Conservation (phyloP, 2,329 filamentous ascomycete species). For the Fusarium mangiferae region DNA sequence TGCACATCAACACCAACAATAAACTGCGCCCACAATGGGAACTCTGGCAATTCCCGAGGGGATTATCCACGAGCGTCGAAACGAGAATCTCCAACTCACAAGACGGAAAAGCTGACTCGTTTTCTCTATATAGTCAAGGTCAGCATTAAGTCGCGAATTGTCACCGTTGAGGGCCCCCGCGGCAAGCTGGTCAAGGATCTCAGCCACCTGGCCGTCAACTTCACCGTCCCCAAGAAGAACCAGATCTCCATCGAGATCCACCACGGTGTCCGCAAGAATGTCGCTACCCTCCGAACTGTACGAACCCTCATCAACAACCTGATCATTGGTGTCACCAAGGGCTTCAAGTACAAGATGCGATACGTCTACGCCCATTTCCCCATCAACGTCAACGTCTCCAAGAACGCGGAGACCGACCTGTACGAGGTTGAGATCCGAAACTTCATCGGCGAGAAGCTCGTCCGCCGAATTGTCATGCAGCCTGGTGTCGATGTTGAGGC, state of each 20-base stretch:
- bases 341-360: constrained; percentile 99
- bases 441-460: constrained; percentile 99
- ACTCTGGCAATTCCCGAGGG: constrained; percentile 1
- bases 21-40: constrained; percentile 14
- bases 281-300: constrained; percentile 97
- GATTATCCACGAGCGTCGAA: constrained; percentile 2
- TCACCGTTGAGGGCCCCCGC: constrained; percentile 97
- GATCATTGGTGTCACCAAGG: constrained; percentile 97
- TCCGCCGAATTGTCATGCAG: constrained; percentile 90
- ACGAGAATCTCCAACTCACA: constrained; percentile 2
- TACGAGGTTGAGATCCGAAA: constrained; percentile 98
- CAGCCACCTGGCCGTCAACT: constrained; percentile 95
- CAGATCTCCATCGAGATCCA: constrained; percentile 97
- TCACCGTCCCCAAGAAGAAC: constrained; percentile 86
- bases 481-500: constrained; percentile 89
- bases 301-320: constrained; percentile 98
- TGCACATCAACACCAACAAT: constrained; percentile 26
- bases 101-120: constrained; percentile 45
- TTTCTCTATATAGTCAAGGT: constrained; percentile 84
- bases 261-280: constrained; percentile 97
- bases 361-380: constrained; percentile 99
- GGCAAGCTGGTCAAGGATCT: constrained; percentile 98
- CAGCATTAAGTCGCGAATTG: constrained; percentile 93
- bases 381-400: constrained; percentile 99
- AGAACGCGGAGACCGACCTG: constrained; percentile 90